Evolutionary conservation across 116 monocot species (phyloP), one percentile per base, ranked within the genome.

Genomic region (Papilionanthe hybrid): DNA sequence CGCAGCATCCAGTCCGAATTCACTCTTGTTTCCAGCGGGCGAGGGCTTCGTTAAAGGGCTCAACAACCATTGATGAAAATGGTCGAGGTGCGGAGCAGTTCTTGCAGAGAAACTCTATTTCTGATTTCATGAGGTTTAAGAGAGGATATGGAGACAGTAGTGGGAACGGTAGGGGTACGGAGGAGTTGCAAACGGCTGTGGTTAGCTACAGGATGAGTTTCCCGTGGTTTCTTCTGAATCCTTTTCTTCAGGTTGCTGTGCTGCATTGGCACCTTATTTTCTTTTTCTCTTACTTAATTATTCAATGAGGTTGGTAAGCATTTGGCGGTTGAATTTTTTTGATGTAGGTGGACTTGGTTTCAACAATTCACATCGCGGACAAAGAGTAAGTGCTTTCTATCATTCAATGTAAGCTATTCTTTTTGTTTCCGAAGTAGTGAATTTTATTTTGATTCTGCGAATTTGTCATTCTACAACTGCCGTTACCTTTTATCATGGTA

Each of bases 261-360:
- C 4, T 71, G 28, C 43, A 10, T 76, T 18, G 20, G 0, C 1
- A 9, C 20, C 29, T 74, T 37, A 9, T 1, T 50, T 27, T 19
- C 3, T n/a, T 79, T 20, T 72, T 57, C 49, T 50, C 45, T 42
- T 73, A n/a, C 68, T 76, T 48, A 28, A 17, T 5, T 75, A 15
- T 71, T 71, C 15, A 32, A 71, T 77, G 72, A 69, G n/a, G 42
- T 75, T 17, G 60, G 17, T 15, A 53, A 5, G 22, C 18, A 30
- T 67, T 79, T 79, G 15, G 10, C 32, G 10, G 19, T 77, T 27
- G 69, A 30, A 32, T 25, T 27, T 30, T 69, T 30, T 30, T 12
- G 25, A 5, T 86, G 83, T 87, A 96, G 93, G 96, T 96, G 47
- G 96, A 96, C 81, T 87, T 93, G 89, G 92, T 96, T n/a, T 96